Base-by-base conservation (phyloP, 352 stramenopile species). In the Globisporangium nodosum region DNA sequence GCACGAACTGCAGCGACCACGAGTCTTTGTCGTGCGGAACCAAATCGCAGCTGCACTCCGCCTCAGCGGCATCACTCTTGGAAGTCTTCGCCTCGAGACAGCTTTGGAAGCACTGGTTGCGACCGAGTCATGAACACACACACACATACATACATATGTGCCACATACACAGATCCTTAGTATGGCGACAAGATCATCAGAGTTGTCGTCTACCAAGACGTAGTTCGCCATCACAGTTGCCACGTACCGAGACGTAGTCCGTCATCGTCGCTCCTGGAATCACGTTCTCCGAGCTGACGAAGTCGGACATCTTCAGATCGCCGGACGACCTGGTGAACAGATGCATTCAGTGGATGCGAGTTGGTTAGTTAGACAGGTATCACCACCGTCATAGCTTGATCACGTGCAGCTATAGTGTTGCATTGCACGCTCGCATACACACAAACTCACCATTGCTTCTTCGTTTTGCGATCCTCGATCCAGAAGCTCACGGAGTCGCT, bases 241-340 rank as follows among this genome's bases (percentile, higher is more conserved):
- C 11, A 16, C 42, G 18, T 47, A 59, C 54, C 43, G 43, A 52
- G 40, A 59, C 6, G 42, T 59, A 59, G 43, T 52, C 54, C 0
- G 30, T 8, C 30, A 52, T 35, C 7, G 31, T 46, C 5, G 54
- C 54, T 7, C 49, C 24, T 1, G 54, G 43, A 30, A 59, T 52
- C 43, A 45, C 45, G 27, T 52, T 59, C 16, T 20, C 35, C n/a
- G 24, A n/a, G 31, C 33, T 33, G 40, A 60, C 43, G 13, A 53
- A 52, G 43, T 45, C 43, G 2, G 30, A 31, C 5, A 46, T 18
- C 31, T 30, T 47, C 13, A 60, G 30, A 1, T 43, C 9, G 3
- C 20, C 33, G 0, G 54, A 60, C 35, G 16, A 15, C 54, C 54
- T 60, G 45, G 2, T 21, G 35, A 40, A 8, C 31, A 35, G 31